Base-by-base conservation (phyloP, 345 rosid genomes). In the Populus simonii region DNA sequence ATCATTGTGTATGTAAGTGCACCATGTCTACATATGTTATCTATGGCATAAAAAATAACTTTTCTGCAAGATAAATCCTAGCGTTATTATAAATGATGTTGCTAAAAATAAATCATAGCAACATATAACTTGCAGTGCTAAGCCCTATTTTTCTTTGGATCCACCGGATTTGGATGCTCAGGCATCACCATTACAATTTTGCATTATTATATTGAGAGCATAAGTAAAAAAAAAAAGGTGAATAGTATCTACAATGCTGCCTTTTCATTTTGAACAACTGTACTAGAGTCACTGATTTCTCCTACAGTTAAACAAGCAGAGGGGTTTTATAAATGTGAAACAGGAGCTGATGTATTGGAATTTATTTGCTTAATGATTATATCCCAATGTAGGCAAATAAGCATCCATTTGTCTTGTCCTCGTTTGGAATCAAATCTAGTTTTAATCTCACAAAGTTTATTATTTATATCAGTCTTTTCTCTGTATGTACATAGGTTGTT, bases 401-500 rank as follows among this genome's bases (percentile, higher is more conserved):
- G 63, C 29, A 57, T n/a, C 10, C 63, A 23, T 57, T 57, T 57
- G 63, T 57, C 63, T n/a, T 13, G 63, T n/a, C 27, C 63, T n/a
- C 27, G 49, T 57, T 57, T 57, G 63, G 63, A 57, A 57, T 57
- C 23, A 57, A 57, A 57, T 57, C 27, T n/a, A 57, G 63, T n/a
- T n/a, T 23, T 57, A 4, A 57, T n/a, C 63, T 57, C 63, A 57
- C 31, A 36, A 66, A 66, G n/a, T 18, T 66, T 31, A 20, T 68
- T 68, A 68, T 36, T 22, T 33, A 36, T 23, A 33, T 22, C 10
- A 36, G 38, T 33, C 17, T 20, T 11, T 22, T 55, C 15, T 69
- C 23, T 78, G 25, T 68, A 11, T 35, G 35, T 62, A n/a, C 6
- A 23, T 72, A 91, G 98, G 96, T 92, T 75, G 87, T 90, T 62